These are phyloP conservation scores for Adansonia madagascariensis DNA, from an alignment of 441 rosid species.

Conservation along the genomic window DNA sequence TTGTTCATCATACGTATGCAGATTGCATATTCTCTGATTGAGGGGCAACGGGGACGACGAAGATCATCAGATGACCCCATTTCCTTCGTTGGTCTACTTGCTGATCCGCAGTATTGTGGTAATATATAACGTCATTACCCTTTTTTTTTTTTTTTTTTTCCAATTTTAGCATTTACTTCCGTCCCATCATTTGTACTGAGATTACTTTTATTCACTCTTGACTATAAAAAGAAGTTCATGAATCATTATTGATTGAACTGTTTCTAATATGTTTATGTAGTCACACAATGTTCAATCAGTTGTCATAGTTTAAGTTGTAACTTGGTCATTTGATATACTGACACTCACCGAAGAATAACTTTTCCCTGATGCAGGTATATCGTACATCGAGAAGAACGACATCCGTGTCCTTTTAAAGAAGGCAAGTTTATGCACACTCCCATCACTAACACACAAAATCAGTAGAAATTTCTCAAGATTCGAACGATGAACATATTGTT, in stretches of 20 bases:
- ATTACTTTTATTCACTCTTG: not conserved
- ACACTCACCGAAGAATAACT: not conserved
- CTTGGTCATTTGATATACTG: no score
- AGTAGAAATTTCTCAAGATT: not conserved
- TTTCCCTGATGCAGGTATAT: conserved; percentile 14
- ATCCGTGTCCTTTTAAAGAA: conserved; percentile 16
- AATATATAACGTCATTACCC: not conserved
- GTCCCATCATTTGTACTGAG: not conserved
- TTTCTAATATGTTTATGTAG: not conserved
- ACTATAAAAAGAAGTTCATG: not conserved
- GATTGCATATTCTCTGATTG: conserved; percentile 86
- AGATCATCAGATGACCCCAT: conserved; percentile 69
- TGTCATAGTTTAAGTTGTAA: not conserved
- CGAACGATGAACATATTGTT: not conserved
- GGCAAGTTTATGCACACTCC: conserved; percentile 16
- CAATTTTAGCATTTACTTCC: conserved; percentile 6
- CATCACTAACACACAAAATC: not conserved
- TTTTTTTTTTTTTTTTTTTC: not conserved
- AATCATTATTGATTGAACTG: not conserved
- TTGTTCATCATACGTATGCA: conserved; percentile 27
- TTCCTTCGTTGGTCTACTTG: conserved; percentile 91
- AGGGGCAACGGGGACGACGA: conserved; percentile 77
- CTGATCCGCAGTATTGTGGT: conserved; percentile 91
- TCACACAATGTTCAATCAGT: conserved; percentile 6
- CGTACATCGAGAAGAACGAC: conserved; percentile 22